Base-by-base conservation (phyloP, 345 rosid genomes). In the Gossypium sturtianum region DNA sequence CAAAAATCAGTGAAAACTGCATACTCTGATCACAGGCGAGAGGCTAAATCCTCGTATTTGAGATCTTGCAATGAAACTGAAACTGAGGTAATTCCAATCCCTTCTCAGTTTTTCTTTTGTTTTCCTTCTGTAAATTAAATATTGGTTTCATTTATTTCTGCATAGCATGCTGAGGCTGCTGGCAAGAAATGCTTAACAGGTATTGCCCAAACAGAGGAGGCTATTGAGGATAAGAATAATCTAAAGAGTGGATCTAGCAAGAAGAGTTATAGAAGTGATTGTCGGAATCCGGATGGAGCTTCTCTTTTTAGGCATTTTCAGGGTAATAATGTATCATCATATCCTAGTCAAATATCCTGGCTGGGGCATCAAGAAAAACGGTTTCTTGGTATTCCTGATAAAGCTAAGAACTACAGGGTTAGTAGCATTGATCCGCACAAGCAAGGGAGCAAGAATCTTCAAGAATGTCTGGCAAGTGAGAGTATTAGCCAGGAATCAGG, bases 401-500 rank as follows among this genome's bases (percentile, higher is more conserved):
- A 66, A 48, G 57, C 68, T 47, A 80, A 77, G 51, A 70, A 70
- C 60, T 73, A 73, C n/a, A 12, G 38, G 47, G 78, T 17, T 8
- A 79, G 53, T 44, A 75, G 74, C 9, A 7, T 29, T 51, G 75
- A 75, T 76, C 76, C 73, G 8, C 57, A 19, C 57, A 20, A 60
- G 23, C 83, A 82, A 72, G 47, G 17, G 38, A 66, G 80, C 66
- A 82, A 64, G 63, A 87, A 44, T 75, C 82, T 88, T 67, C 60
- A 71, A 59, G 86, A 89, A 69, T 80, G 89, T 52, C 79, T 92
- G 84, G 88, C 89, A 12, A 75, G 70, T 17, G 90, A 89, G 72
- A 86, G 86, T 57, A 78, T 57, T 29, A 82, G 79, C 63, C 82
- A 83, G 86, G 77, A 86, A 77, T 75, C 82, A 71, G 82, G 77